A percentile compares a stretch with the other conserved stretches of the same genome.
phyloP scores from a whole-genome alignment of 2,329 filamentous ascomycete genomes.

The Colletotrichum lentis region DNA sequence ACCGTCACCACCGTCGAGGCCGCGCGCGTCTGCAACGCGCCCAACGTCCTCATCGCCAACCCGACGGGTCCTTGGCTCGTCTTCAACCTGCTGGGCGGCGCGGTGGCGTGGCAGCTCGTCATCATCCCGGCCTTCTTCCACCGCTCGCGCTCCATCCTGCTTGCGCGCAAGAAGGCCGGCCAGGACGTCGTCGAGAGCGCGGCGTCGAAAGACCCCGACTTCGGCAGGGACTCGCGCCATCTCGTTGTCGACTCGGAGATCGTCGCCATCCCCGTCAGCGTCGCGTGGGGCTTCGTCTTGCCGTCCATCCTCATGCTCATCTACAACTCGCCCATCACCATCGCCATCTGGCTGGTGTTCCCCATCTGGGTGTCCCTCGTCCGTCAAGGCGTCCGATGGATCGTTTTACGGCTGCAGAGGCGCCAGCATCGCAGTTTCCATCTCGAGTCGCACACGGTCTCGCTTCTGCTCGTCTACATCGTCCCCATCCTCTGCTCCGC shows the following conservation, averaged over 20 bases:
- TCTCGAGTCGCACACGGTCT: conserved; percentile 53
- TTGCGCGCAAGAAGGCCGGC: conserved; percentile 40
- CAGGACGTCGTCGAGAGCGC: conserved; percentile 39
- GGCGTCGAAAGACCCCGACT: conserved; percentile 42
- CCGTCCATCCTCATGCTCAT: conserved; percentile 58
- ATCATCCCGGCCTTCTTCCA: conserved; percentile 60
- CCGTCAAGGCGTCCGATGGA: conserved; percentile 49
- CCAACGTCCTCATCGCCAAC: conserved; percentile 48
- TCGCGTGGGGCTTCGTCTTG: conserved; percentile 57
- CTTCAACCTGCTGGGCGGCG: conserved; percentile 59
- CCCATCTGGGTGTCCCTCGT: conserved; percentile 58
- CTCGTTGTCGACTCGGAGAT: conserved; percentile 59
- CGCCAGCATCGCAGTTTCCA: conserved; percentile 48
- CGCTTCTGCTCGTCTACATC: conserved; percentile 54
- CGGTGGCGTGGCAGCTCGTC: conserved; percentile 61
- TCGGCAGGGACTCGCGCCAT: conserved; percentile 48
- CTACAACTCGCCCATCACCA: conserved; percentile 48
- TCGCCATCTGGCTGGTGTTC: conserved; percentile 61
- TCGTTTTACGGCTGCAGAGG: conserved; percentile 37
- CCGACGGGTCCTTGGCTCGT: conserved; percentile 56
- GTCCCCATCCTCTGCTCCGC: conserved; percentile 56
- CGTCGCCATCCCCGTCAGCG: conserved; percentile 62
- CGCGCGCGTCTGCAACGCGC: conserved; percentile 53
- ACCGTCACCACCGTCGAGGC: conserved; percentile 61
- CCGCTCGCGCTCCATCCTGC: conserved; percentile 50